phyloP scores from a whole-genome alignment of 306 rosid species.

The Citrullus mucosospermus region DNA sequence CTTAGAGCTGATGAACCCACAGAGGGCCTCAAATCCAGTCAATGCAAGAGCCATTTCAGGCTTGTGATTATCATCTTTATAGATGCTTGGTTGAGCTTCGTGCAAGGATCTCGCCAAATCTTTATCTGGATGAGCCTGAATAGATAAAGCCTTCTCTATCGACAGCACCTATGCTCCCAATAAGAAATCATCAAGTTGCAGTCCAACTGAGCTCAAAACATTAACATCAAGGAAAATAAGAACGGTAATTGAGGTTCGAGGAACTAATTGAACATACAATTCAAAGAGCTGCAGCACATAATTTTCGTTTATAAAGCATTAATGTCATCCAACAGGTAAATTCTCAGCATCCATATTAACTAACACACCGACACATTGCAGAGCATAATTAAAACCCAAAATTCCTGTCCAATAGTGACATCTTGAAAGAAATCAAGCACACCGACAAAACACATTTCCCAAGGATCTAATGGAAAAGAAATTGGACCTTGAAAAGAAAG shows the following conservation, averaged over 20 bases:
- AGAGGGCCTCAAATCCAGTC: conserved; percentile 30
- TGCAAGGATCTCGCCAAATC: conserved; percentile 24
- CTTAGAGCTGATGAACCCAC: conserved; percentile 27
- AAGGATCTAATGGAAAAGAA: background rate
- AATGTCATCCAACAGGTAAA: background rate
- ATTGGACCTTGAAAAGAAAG: conserved; percentile 22
- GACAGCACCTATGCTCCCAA: conserved; percentile 23
- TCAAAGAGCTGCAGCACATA: background rate
- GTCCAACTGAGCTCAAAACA: conserved; percentile 1
- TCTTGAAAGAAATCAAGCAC: background rate
- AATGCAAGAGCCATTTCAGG: conserved; percentile 35
- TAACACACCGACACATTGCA: background rate
- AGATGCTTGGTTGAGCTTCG: conserved; percentile 19
- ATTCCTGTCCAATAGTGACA: background rate
- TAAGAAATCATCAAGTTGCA: conserved; percentile 7
- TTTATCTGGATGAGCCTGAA: conserved; percentile 35
- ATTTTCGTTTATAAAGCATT: background rate
- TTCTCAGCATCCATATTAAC: background rate
- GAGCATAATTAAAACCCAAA: background rate
- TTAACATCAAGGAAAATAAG: background rate
- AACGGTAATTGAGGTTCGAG: background rate
- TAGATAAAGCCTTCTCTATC: conserved; percentile 23
- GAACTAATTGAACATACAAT: background rate
- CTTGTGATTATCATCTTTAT: conserved; percentile 28
- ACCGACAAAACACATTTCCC: background rate